phyloP scores from a whole-genome alignment of 2,329 filamentous ascomycete species.

The Epichloe baconii region DNA sequence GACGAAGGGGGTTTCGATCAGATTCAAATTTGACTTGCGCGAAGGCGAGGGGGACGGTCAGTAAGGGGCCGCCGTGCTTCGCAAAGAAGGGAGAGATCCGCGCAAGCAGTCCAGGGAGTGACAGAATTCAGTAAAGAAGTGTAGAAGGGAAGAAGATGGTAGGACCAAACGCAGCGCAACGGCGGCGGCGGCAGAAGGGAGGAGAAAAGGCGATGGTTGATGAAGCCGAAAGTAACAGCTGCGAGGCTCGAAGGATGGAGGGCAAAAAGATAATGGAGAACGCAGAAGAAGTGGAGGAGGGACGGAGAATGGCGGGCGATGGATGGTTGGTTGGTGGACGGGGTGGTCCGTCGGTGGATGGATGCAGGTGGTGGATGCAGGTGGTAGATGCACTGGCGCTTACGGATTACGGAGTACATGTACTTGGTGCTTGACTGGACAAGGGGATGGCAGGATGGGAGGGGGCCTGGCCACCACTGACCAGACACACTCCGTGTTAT shows the following conservation, averaged over 20 bases:
- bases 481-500: no score
- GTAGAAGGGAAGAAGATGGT: background rate
- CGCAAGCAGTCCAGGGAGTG: background rate
- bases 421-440: background rate
- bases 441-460: background rate
- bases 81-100: background rate
- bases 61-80: conserved; percentile 3
- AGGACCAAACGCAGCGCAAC: background rate
- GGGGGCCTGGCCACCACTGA: background rate
- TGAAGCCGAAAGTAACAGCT: conserved; percentile 3
- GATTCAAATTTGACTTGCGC: conserved; percentile 10
- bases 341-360: background rate
- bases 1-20: conserved; percentile 1
- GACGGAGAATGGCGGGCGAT: conserved; percentile 2
- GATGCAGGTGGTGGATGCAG: conserved; percentile 1
- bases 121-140: background rate
- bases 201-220: background rate
- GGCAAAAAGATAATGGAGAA: conserved; percentile 7
- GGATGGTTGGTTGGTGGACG: conserved; percentile 3
- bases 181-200: conserved; percentile 1
- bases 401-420: background rate
- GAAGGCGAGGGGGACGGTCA: background rate
- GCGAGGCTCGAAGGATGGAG: conserved; percentile 3
- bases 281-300: conserved; percentile 6
- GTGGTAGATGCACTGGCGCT: conserved; percentile 2